Evolutionary conservation across 768 basidiomycete genomes (phyloP).

Genomic region (Tephrocybe rancida): DNA sequence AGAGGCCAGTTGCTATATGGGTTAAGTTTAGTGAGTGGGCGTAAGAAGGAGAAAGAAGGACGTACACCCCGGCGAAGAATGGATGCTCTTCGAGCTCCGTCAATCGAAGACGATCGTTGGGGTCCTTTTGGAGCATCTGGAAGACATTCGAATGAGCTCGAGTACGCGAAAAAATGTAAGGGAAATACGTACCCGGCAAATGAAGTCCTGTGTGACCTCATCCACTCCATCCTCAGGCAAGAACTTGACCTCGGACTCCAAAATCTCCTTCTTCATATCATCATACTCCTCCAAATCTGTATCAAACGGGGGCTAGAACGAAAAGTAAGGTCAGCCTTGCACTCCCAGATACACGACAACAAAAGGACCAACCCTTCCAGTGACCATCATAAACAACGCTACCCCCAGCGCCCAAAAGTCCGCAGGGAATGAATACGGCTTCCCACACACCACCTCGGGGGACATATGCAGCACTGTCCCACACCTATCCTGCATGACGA

Average conservation of each 20-base stretch:
- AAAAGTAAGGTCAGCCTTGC: background rate
- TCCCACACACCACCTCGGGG: constrained; percentile 28
- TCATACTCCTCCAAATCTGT: background rate
- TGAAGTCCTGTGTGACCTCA: constrained; percentile 26
- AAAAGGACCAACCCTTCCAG: constrained; percentile 43
- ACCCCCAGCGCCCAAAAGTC: constrained; percentile 86
- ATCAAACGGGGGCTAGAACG: constrained; percentile 24
- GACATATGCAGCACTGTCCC: constrained; percentile 35
- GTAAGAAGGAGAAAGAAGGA: background rate
- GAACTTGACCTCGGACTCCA: constrained; percentile 25
- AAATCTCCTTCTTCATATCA: constrained; percentile 19
- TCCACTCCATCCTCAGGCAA: constrained; percentile 24
- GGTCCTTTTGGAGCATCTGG: constrained; percentile 31
- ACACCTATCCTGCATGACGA: constrained; percentile 26
- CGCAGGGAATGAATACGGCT: constrained; percentile 30
- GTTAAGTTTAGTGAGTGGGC: background rate
- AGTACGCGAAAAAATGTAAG: background rate
- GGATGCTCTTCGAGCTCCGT: constrained; percentile 31
- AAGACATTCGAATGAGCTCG: background rate
- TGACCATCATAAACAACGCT: constrained; percentile 71
- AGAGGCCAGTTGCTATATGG: constrained; percentile 27
- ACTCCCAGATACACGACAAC: background rate
- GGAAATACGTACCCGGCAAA: constrained; percentile 18
- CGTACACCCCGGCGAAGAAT: constrained; percentile 33
- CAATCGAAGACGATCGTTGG: constrained; percentile 25